These are phyloP conservation scores for Hypoxylon cercidicola DNA, from an alignment of 495 filamentous ascomycete species.

Conservation along the genomic window DNA sequence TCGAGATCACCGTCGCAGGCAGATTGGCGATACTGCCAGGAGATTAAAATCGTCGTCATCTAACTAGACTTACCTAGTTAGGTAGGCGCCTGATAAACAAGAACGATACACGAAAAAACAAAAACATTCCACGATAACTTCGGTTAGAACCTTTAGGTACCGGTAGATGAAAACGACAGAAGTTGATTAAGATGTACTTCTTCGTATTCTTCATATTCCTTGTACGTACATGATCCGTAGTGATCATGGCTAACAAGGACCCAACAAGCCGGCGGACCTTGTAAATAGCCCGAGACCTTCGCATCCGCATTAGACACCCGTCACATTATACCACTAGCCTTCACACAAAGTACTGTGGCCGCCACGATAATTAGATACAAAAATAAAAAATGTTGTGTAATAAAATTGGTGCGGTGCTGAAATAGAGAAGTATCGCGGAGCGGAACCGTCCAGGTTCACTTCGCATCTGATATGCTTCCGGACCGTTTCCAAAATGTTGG, in stretches of 20 bases:
- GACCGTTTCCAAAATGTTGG: constrained; percentile 2
- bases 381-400: constrained; percentile 10
- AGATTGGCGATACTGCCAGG: constrained; percentile 35
- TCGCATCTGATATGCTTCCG: constrained; percentile 18
- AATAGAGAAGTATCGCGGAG: constrained; percentile 12
- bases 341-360: constrained; percentile 8
- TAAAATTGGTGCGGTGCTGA: constrained; percentile 21
- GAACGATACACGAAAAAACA: not conserved
- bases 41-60: constrained; percentile 42
- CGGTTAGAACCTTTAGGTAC: too few species aligned
- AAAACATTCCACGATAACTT: not conserved
- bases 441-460: constrained; percentile 20
- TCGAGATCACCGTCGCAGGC: constrained; percentile 34
- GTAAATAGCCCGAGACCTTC: constrained; percentile 5
- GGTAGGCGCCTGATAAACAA: constrained; percentile 17
- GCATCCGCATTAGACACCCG: constrained; percentile 24
- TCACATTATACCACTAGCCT: constrained; percentile 25
- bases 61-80: constrained; percentile 27
- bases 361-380: not conserved
- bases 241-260: not conserved
- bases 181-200: constrained; percentile 5
- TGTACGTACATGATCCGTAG: constrained; percentile 15
- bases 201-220: constrained; percentile 20
- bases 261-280: not conserved
- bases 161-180: too few species aligned